Percentiles rank a stretch among this genome's conserved stretches.
Conservation (phyloP, 129 eudicot species). For the Tagetes patula region DNA sequence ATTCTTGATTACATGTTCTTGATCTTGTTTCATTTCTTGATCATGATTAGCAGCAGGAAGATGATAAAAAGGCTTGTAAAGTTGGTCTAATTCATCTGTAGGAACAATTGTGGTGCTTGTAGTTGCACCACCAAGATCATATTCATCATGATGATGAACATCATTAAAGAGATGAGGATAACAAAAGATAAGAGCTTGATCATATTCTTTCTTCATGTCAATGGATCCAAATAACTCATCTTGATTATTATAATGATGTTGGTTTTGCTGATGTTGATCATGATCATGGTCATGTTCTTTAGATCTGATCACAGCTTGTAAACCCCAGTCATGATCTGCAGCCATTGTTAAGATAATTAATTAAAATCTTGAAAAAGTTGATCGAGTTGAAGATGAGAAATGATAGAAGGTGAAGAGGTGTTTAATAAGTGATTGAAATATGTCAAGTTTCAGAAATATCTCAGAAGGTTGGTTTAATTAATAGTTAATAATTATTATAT, state of each 20-base stretch:
- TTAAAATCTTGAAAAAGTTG: neutral
- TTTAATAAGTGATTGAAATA: constrained; percentile 22
- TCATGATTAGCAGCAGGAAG: constrained; percentile 1
- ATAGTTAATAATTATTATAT: too few species aligned
- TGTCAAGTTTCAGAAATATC: constrained; percentile 21
- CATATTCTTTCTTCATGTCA: constrained; percentile 36
- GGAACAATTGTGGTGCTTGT: constrained; percentile 1
- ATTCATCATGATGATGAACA: neutral
- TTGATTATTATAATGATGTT: neutral
- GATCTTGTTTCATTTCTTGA: constrained; percentile 23
- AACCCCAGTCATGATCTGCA: constrained; percentile 47
- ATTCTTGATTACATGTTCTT: constrained; percentile 27
- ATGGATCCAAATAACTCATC: constrained; percentile 28
- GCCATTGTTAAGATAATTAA: constrained; percentile 22
- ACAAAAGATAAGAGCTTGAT: constrained; percentile 41
- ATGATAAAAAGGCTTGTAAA: constrained; percentile 63
- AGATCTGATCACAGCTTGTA: constrained; percentile 67
- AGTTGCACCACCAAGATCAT: neutral
- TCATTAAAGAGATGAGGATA: constrained; percentile 33
- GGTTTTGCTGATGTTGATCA: neutral
- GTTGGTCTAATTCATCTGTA: constrained; percentile 50
- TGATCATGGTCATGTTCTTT: neutral
- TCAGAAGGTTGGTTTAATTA: constrained; percentile 23
- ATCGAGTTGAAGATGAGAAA: constrained; percentile 10
- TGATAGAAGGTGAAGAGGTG: constrained; percentile 24